Percentiles rank a stretch among this genome's conserved stretches.
Conservation (phyloP, 73 alveolate species). For the Paramecium pentaurelia region DNA sequence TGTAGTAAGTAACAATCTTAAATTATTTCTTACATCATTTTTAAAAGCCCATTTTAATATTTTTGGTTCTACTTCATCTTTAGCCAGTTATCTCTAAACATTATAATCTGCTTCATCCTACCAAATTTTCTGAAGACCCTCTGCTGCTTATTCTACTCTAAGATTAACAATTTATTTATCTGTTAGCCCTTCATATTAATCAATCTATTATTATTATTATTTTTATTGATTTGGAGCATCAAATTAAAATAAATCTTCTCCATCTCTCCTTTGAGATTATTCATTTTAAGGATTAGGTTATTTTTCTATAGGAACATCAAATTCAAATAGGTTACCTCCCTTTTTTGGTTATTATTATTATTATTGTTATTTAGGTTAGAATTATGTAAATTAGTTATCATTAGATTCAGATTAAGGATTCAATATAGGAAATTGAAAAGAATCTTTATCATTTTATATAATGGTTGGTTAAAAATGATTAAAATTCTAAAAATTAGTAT, state of each 20-base stretch:
- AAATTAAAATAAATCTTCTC: not conserved
- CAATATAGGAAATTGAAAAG: not conserved
- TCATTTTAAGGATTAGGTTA: not conserved
- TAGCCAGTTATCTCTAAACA: not conserved
- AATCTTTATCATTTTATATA: not conserved
- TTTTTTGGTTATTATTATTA: not conserved
- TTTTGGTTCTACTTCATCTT: not conserved
- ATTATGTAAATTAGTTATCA: not conserved
- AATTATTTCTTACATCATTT: constrained; percentile 27
- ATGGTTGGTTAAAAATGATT: not conserved
- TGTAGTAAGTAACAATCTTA: not conserved
- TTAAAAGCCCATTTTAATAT: constrained; percentile 20
- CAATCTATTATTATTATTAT: not conserved
- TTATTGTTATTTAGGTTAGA: not conserved
- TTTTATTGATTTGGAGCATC: not conserved
- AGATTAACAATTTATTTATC: constrained; percentile 2
- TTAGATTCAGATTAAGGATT: not conserved
- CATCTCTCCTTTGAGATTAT: not conserved
- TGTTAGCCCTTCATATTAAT: not conserved
- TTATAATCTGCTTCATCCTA: not conserved
- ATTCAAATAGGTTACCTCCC: not conserved
- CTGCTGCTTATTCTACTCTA: not conserved
- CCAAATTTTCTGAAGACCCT: not conserved
- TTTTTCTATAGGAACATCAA: not conserved
- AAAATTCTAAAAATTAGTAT: not conserved